Evolutionary conservation across 169 alveolate species (phyloP).

Genomic region (Theileria parva): DNA sequence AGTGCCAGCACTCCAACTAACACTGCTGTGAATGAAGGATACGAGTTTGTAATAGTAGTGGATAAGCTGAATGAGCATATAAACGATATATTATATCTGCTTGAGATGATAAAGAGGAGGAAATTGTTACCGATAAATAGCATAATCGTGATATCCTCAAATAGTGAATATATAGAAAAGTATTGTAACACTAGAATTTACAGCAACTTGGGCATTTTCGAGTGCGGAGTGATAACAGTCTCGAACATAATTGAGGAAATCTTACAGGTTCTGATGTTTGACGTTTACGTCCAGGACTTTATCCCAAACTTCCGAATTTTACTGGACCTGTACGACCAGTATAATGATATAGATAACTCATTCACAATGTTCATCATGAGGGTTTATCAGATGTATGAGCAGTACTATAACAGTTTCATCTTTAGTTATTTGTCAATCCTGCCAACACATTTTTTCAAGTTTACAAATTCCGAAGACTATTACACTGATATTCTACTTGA

Average conservation of each 20-base stretch:
- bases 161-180: conserved; percentile 45
- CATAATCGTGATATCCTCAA: conserved; percentile 33
- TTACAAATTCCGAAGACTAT: not conserved
- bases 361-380: conserved; percentile 26
- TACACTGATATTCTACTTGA: not conserved
- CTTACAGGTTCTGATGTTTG: conserved; percentile 31
- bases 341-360: conserved; percentile 46
- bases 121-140: conserved; percentile 26
- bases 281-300: conserved; percentile 42
- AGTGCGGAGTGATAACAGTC: conserved; percentile 42
- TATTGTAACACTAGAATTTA: conserved; percentile 28
- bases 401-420: conserved; percentile 23
- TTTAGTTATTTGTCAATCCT: conserved; percentile 20
- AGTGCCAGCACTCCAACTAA: no score
- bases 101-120: conserved; percentile 28
- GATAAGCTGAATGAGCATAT: conserved; percentile 33
- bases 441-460: conserved; percentile 1
- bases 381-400: conserved; percentile 43
- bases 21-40: not conserved
- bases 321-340: conserved; percentile 30
- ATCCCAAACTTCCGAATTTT: conserved; percentile 35
- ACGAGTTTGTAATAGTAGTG: conserved; percentile 24
- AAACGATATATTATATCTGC: conserved; percentile 31
- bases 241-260: conserved; percentile 44
- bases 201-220: conserved; percentile 25